phyloP scores from a whole-genome alignment of 2,329 filamentous ascomycete species.

The Pyrenophora graminea region DNA sequence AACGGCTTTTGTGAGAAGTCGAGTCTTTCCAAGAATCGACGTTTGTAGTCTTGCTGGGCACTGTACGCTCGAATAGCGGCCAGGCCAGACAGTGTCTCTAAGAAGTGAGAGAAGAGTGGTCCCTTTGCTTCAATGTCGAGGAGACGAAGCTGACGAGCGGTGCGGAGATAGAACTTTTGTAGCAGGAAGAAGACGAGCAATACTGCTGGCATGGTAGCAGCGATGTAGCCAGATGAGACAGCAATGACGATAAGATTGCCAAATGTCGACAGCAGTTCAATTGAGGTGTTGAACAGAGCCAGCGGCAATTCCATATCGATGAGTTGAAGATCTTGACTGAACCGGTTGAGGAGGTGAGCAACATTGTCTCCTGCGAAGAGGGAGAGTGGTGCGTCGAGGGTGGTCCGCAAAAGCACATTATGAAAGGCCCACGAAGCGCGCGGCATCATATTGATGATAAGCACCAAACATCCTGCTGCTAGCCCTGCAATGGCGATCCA shows the following conservation, averaged over 20 bases:
- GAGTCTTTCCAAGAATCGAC: conserved; percentile 21
- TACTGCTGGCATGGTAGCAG: conserved; percentile 16
- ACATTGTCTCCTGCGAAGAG: conserved; percentile 48
- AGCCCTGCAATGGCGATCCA: conserved; percentile 9
- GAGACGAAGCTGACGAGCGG: conserved; percentile 52
- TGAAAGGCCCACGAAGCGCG: conserved; percentile 54
- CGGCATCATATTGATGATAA: conserved; percentile 58
- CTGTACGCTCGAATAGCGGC: conserved; percentile 55
- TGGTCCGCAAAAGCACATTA: conserved; percentile 49
- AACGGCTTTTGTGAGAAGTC: conserved; percentile 46
- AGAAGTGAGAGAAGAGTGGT: conserved; percentile 54
- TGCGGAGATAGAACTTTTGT: conserved; percentile 51
- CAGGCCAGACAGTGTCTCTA: conserved; percentile 53
- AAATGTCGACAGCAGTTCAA: conserved; percentile 12
- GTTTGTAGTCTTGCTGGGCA: conserved; percentile 39
- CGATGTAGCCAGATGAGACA: conserved; percentile 17
- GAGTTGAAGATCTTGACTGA: conserved; percentile 50
- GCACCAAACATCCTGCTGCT: conserved; percentile 37
- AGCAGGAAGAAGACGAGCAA: conserved; percentile 44
- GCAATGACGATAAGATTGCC: conserved; percentile 19
- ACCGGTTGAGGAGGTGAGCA: conserved; percentile 48
- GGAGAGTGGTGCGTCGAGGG: conserved; percentile 40
- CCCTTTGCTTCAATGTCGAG: conserved; percentile 57
- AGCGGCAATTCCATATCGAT: conserved; percentile 48
- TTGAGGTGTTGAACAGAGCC: conserved; percentile 17